A percentile compares a stretch with the other conserved stretches of the same genome.
These are phyloP conservation scores for Brassica nigra DNA, from an alignment of 345 rosid genomes.

Conservation along the genomic window DNA sequence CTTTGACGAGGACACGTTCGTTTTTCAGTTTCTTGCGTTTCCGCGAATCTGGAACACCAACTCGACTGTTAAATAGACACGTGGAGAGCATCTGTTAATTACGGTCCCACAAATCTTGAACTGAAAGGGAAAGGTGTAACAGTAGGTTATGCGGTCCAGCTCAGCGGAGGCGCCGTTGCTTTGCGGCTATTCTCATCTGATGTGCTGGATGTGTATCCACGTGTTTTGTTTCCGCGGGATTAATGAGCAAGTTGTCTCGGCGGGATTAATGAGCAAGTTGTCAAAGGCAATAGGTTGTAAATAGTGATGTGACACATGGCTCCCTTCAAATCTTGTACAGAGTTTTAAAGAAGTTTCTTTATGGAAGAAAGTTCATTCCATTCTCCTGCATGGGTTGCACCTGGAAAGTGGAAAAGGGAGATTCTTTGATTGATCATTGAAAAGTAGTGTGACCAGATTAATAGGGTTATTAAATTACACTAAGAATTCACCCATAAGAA, in stretches of 20 bases:
- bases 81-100: background rate
- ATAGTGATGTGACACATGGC: background rate
- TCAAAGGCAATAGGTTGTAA: background rate
- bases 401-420: conserved; percentile 28
- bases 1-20: conserved; percentile 1
- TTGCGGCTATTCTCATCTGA: background rate
- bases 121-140: background rate
- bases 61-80: background rate
- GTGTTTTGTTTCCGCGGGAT: background rate
- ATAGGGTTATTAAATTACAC: too few species aligned
- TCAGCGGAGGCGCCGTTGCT: conserved; percentile 21
- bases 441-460: background rate
- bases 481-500: too few species aligned
- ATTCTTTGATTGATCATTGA: conserved; percentile 6
- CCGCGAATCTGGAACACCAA: background rate
- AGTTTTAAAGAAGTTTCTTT: background rate
- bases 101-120: background rate
- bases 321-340: background rate
- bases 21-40: background rate
- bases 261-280: conserved; percentile 1
- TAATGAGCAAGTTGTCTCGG: background rate
- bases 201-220: conserved; percentile 1
- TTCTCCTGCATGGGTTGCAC: conserved; percentile 36
- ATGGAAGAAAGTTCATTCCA: background rate
- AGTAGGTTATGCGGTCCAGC: background rate